Base-by-base conservation (phyloP, 2,329 filamentous ascomycete species). In the Trichoderma oligosporum region DNA sequence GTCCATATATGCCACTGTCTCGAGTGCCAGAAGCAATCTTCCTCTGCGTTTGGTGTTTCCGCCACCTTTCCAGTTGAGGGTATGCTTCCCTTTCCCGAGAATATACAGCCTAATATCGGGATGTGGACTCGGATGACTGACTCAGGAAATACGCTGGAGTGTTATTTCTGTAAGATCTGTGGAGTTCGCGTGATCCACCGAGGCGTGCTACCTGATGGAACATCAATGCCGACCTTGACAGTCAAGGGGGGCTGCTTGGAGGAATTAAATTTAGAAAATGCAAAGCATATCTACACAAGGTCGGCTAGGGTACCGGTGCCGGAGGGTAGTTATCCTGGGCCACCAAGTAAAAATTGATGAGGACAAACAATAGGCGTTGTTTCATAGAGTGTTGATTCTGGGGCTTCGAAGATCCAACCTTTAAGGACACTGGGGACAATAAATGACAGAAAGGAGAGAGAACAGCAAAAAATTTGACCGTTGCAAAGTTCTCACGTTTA, bases 101-200 rank as follows among this genome's bases (percentile, higher is more conserved):
- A 70, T 2, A 59, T 76, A 6, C 59, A 63, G 51, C 60, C 65
- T 7, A 68, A 67, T 41, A 60, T 78, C 8, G 64, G 66, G 14
- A 53, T 73, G 35, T 79, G 72, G 68, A 68, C 65, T 11, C 72
- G 76, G 18, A 63, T 65, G 18, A 73, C 73, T 4, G 73, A 78
- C 22, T 61, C 66, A 7, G 76, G 74, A 16, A 73, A 72, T 38
- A 73, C 68, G 11, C 69, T 76, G 61, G 71, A 76, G 60, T 78
- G 76, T 63, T 76, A 71, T 57, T 75, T 76, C 55, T 76, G 73
- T 61, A 68, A 67, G 18, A 64, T 60, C 2, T 79, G 76, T 63
- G 78, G 78, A 8, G 72, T 71, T n/a, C 73, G 78, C 11, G 52
- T 81, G n/a, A 64, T 80, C 24, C 78, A 81, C 60, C 73, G 75